phyloP scores from a whole-genome alignment of 2,329 filamentous ascomycete species.

The Aspergillus brunneoviolaceus region DNA sequence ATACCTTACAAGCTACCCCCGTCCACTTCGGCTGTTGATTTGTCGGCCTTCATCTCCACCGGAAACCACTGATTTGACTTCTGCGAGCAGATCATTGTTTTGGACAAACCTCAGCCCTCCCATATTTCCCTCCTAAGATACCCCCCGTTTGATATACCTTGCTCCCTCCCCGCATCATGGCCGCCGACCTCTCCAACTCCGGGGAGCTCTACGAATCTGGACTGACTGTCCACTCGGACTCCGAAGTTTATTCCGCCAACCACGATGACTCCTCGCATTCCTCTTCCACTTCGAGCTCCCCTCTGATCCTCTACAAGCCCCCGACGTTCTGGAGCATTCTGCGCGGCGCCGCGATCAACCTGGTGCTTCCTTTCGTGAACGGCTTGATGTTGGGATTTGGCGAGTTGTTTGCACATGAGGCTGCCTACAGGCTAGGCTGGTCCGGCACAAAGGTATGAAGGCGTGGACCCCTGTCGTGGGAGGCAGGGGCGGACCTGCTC shows the following conservation, averaged over 20 bases:
- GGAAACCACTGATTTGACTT: background rate
- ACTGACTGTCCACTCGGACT: slow-evolving; percentile 49
- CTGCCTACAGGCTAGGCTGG: slow-evolving; percentile 91
- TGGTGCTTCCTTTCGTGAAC: slow-evolving; percentile 94
- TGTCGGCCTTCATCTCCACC: background rate
- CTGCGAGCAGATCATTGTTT: background rate
- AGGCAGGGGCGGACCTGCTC: background rate
- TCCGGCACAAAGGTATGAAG: slow-evolving; percentile 79
- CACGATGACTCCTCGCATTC: slow-evolving; percentile 35
- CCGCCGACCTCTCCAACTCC: slow-evolving; percentile 32
- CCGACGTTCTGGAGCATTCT: slow-evolving; percentile 84
- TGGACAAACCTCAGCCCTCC: background rate
- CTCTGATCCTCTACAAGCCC: slow-evolving; percentile 70
- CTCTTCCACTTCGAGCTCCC: slow-evolving; percentile 38
- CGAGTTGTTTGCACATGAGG: slow-evolving; percentile 93
- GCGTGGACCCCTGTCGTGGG: background rate
- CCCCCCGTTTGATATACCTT: background rate
- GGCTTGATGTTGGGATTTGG: slow-evolving; percentile 98
- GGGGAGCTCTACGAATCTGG: slow-evolving; percentile 45
- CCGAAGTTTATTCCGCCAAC: slow-evolving; percentile 48
- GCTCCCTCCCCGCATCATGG: slow-evolving; percentile 26
- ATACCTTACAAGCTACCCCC: background rate
- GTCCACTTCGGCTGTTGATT: background rate
- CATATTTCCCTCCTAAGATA: background rate
- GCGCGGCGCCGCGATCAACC: slow-evolving; percentile 88